These are phyloP conservation scores for Cladosporium sp. DNA, from an alignment of 2,329 filamentous ascomycete genomes.

Conservation along the genomic window DNA sequence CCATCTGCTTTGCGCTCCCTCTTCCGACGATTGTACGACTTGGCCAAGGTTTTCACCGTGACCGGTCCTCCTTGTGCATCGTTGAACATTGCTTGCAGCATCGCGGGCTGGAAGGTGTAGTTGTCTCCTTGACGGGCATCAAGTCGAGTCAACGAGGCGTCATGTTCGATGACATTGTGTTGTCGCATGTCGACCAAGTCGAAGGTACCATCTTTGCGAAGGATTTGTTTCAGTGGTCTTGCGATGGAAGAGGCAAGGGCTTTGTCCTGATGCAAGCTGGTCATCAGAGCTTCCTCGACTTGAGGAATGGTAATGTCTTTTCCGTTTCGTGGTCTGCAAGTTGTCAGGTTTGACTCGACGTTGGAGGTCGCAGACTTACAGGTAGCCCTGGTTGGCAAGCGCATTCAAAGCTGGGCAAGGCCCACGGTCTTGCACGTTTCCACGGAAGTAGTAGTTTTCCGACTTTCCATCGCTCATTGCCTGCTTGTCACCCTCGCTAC, in stretches of 20 bases:
- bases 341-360: background rate
- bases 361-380: slow-evolving; percentile 20
- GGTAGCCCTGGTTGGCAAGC: slow-evolving; percentile 31
- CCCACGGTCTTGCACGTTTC: slow-evolving; percentile 21
- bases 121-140: slow-evolving; percentile 34
- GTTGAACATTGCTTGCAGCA: slow-evolving; percentile 30
- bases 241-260: slow-evolving; percentile 26
- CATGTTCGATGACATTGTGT: slow-evolving; percentile 35
- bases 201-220: slow-evolving; percentile 30
- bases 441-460: slow-evolving; percentile 11
- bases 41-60: slow-evolving; percentile 27
- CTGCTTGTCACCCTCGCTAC: slow-evolving; percentile 8
- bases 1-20: slow-evolving; percentile 25
- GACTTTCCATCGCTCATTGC: slow-evolving; percentile 18
- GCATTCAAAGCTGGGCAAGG: slow-evolving; percentile 31
- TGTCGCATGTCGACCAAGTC: slow-evolving; percentile 29
- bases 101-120: slow-evolving; percentile 30
- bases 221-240: slow-evolving; percentile 18
- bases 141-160: slow-evolving; percentile 32
- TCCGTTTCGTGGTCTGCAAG: slow-evolving; percentile 31
- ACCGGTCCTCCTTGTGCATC: slow-evolving; percentile 30
- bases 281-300: slow-evolving; percentile 27
- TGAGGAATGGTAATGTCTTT: slow-evolving; percentile 29
- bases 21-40: slow-evolving; percentile 27
- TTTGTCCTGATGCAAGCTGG: slow-evolving; percentile 6